Percentiles rank a stretch among this genome's conserved stretches.
These are phyloP conservation scores for Suillus spraguei DNA, from an alignment of 768 basidiomycete genomes.

Conservation along the genomic window DNA sequence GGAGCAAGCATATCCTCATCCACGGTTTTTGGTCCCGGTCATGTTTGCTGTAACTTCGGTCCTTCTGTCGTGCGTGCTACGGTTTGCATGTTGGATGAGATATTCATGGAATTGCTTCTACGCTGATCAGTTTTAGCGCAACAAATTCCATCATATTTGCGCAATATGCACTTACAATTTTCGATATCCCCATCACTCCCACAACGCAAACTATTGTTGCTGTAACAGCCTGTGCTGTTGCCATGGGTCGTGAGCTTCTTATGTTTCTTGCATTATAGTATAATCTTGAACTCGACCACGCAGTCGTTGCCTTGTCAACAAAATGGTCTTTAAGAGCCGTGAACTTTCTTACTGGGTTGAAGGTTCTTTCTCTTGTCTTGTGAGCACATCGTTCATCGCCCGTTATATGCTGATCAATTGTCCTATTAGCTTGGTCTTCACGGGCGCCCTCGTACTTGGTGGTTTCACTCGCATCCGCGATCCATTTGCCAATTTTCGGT, in stretches of 20 bases:
- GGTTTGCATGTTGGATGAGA: background rate
- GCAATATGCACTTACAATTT: conserved; percentile 24
- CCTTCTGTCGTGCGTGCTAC: conserved; percentile 25
- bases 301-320: conserved; percentile 30
- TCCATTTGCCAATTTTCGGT: conserved; percentile 33
- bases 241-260: conserved; percentile 19
- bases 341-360: conserved; percentile 26
- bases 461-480: conserved; percentile 30
- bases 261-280: background rate
- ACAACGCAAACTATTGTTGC: conserved; percentile 23
- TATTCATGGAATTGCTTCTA: background rate
- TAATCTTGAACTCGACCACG: no score
- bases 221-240: conserved; percentile 24
- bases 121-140: conserved; percentile 18
- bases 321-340: conserved; percentile 31
- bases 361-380: conserved; percentile 26
- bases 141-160: conserved; percentile 30
- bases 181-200: conserved; percentile 21
- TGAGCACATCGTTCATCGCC: conserved; percentile 12
- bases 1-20: conserved; percentile 30
- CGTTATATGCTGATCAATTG: background rate
- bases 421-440: conserved; percentile 23
- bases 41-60: conserved; percentile 40
- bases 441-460: conserved; percentile 26
- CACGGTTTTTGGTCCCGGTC: conserved; percentile 39